Evolutionary conservation across 257 asterid genomes (phyloP).

Genomic region (Agastache rugosa): DNA sequence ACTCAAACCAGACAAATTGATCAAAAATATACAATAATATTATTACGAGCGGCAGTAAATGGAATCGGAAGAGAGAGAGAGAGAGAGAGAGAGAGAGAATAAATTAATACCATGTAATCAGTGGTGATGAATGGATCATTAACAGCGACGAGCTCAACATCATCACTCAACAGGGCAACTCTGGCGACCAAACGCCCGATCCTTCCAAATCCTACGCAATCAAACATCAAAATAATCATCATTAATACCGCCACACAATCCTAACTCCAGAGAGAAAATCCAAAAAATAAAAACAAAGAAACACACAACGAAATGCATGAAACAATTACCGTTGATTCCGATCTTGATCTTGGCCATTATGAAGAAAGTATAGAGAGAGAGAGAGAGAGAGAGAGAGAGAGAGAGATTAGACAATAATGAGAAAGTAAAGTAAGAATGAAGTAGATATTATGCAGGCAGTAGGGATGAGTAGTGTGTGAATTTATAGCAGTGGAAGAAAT

Average conservation of each 20-base stretch:
- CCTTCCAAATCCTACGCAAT: conserved; percentile 72
- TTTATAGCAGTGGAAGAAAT: not conserved
- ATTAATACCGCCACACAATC: not conserved
- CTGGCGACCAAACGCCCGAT: conserved; percentile 91
- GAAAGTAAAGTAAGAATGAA: too few species aligned
- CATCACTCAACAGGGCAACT: conserved; percentile 78
- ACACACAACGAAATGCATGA: not conserved
- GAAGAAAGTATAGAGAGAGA: conserved; percentile 22
- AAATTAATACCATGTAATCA: conserved; percentile 70
- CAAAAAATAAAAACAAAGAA: too few species aligned
- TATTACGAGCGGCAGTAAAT: too few species aligned
- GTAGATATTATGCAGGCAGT: not conserved
- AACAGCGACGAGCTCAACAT: conserved; percentile 85
- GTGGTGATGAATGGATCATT: conserved; percentile 85
- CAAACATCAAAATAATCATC: not conserved
- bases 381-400: not conserved
- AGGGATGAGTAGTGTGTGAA: conserved; percentile 4
- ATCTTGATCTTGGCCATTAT: conserved; percentile 74
- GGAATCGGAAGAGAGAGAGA: too few species aligned
- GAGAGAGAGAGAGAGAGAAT: too few species aligned
- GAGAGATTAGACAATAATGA: not conserved
- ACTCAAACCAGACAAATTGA: too few species aligned
- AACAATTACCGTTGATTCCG: conserved; percentile 68
- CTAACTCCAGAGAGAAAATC: too few species aligned
- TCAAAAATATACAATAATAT: too few species aligned